Conservation (phyloP, 2,329 filamentous ascomycete species). For the Cyphellophora europaea region DNA sequence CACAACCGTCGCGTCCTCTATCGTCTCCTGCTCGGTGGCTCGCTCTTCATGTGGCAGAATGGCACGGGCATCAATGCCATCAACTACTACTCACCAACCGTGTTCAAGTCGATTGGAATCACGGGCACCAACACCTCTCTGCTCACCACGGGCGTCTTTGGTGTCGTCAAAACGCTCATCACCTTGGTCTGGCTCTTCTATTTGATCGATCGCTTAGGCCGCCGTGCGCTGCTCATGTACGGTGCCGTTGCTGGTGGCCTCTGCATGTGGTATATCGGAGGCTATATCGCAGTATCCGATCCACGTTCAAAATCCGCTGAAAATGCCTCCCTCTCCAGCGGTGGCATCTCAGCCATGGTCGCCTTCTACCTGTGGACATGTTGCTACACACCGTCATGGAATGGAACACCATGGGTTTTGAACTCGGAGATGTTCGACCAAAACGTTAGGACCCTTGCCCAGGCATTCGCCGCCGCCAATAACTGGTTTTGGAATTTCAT, state of each 20-base stretch:
- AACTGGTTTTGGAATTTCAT: slow-evolving; percentile 70
- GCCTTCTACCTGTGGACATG: slow-evolving; percentile 66
- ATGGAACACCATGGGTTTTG: slow-evolving; percentile 63
- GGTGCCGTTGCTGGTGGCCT: slow-evolving; percentile 54
- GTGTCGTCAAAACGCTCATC: slow-evolving; percentile 62
- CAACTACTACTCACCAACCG: slow-evolving; percentile 64
- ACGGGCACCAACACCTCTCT: slow-evolving; percentile 49
- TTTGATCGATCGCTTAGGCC: slow-evolving; percentile 56
- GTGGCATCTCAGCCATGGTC: slow-evolving; percentile 49
- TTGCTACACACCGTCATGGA: slow-evolving; percentile 64
- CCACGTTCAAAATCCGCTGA: slow-evolving; percentile 19
- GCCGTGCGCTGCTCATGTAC: slow-evolving; percentile 54
- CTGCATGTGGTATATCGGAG: slow-evolving; percentile 58
- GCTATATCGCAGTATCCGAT: slow-evolving; percentile 46
- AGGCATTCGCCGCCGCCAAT: slow-evolving; percentile 60
- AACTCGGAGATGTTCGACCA: slow-evolving; percentile 60
- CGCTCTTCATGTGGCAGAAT: slow-evolving; percentile 74
- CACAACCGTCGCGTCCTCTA: slow-evolving; percentile 52
- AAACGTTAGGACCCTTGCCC: slow-evolving; percentile 59
- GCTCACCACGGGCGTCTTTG: slow-evolving; percentile 66
- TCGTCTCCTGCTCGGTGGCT: slow-evolving; percentile 63
- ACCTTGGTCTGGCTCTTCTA: slow-evolving; percentile 62
- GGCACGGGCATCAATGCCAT: slow-evolving; percentile 61
- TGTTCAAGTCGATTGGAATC: slow-evolving; percentile 59
- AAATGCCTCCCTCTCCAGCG: slow-evolving; percentile 30